Base-by-base conservation (phyloP, 352 stramenopile species). In the Phytophthora pinifolia region DNA sequence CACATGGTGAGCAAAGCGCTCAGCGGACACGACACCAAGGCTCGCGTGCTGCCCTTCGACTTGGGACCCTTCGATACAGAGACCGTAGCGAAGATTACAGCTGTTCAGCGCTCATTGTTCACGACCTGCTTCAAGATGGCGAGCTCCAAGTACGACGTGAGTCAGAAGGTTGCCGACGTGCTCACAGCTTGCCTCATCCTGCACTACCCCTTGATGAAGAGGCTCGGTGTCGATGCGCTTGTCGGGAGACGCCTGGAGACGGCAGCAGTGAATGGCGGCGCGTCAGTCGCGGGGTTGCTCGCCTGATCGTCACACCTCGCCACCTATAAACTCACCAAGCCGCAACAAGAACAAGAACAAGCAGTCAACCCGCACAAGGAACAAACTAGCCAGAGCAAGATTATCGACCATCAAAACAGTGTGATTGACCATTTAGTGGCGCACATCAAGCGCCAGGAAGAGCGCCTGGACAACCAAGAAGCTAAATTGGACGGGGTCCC, bases 1-100 rank as follows among this genome's bases (percentile, higher is more conserved):
- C 45, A 62, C 35, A 47, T 35, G 14, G n/a, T 54, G 3, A 14
- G 34, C 35, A 61, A 54, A 13, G 32, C 49, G 20, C 37, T 62
- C 22, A 59, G 58, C 15, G 58, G 59, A 10, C 27, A 53, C 29
- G 10, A 42, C 22, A 27, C 22, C 22, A 27, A 27, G 22, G 22
- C 22, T 27, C 22, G 22, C 22, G 22, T 27, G 22, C 6, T 27
- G 22, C 22, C 22, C 22, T 6, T 4, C 22, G 22, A 27, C 22
- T 27, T 27, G 22, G 22, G 6, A 27, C 22, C 22, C 22, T 54
- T 54, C n/a, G 35, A 50, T 8, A 18, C 30, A 2, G 35, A 50
- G 17, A 58, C 50, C 14, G 20, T 37, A 10, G 38, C 9, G 9
- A 50, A 43, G 1, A 58, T 58, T 13, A 18, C 15, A 1, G 10